Evolutionary conservation across 2,329 filamentous ascomycete species (phyloP).

Genomic region (Aspergillus brunneoviolaceus): DNA sequence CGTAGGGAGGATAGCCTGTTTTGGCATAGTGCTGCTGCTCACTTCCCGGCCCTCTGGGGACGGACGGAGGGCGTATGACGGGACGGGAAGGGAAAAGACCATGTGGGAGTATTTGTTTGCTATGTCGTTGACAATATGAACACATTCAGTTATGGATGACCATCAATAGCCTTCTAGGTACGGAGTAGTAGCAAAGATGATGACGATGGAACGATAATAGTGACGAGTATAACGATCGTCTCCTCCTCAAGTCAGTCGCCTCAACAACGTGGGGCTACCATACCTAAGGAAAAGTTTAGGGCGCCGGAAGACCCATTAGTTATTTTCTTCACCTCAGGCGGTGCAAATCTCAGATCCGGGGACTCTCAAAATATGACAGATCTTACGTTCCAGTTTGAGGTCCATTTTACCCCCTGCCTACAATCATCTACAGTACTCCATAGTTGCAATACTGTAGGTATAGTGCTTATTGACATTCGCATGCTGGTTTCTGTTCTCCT

Average conservation of each 20-base stretch:
- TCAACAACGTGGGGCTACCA: constrained; percentile 19
- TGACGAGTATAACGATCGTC: constrained; percentile 3
- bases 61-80: too few relatives aligned
- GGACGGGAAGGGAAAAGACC: not conserved
- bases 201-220: constrained; percentile 2
- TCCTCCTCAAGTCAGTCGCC: not conserved
- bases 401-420: not conserved
- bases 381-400: not conserved
- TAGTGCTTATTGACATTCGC: constrained; percentile 14
- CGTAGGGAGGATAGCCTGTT: too few relatives aligned
- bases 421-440: not conserved
- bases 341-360: constrained; percentile 6
- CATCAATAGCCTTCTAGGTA: not conserved
- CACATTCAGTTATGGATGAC: not conserved
- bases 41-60: too few relatives aligned
- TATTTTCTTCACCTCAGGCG: too few relatives aligned
- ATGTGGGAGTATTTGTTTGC: not conserved
- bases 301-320: not conserved
- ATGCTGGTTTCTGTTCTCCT: constrained; percentile 12
- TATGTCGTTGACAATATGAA: not conserved
- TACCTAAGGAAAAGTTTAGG: constrained; percentile 1
- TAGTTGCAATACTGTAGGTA: constrained; percentile 29
- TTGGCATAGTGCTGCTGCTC: too few relatives aligned
- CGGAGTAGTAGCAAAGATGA: not conserved
- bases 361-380: constrained; percentile 6